These are phyloP conservation scores for Penicillium bialowiezense DNA, from an alignment of 495 filamentous ascomycete genomes.

Conservation along the genomic window DNA sequence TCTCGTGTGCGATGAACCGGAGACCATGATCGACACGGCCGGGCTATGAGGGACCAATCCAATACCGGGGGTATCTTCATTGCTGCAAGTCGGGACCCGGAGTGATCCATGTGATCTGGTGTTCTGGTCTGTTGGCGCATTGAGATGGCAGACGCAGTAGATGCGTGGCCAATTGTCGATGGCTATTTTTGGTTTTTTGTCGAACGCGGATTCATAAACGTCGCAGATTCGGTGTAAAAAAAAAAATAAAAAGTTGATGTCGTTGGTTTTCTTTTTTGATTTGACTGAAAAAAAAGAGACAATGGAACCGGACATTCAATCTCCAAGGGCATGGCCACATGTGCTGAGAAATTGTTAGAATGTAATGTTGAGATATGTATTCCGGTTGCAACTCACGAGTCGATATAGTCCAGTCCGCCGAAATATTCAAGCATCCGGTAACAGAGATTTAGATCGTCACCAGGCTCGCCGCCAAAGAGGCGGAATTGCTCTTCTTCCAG, in stretches of 20 bases:
- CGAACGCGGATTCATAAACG: conserved; percentile 8
- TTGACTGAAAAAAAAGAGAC: background rate
- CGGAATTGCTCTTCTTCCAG: conserved; percentile 40
- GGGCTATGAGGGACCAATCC: conserved; percentile 46
- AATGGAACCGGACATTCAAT: conserved; percentile 12
- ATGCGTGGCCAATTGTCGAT: conserved; percentile 9
- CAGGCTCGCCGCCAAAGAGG: conserved; percentile 47
- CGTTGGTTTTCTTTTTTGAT: conserved; percentile 7
- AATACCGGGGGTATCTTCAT: conserved; percentile 39
- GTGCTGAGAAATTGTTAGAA: conserved; percentile 12
- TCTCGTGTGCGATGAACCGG: conserved; percentile 17
- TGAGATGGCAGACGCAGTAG: conserved; percentile 11
- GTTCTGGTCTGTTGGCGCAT: conserved; percentile 25
- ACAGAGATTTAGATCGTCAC: conserved; percentile 44
- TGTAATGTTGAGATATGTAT: too few relatives aligned
- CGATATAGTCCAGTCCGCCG: conserved; percentile 47
- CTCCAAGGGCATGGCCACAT: conserved; percentile 21
- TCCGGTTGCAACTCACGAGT: conserved; percentile 42
- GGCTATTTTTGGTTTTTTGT: conserved; percentile 13
- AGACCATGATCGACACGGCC: conserved; percentile 35
- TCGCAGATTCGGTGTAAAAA: conserved; percentile 8
- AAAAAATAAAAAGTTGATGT: too few relatives aligned
- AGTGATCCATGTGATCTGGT: conserved; percentile 30
- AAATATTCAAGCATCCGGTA: conserved; percentile 51
- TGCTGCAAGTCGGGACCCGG: conserved; percentile 47